Percentiles rank a stretch among this genome's conserved stretches.
These are phyloP conservation scores for Neltuma alba DNA, from an alignment of 306 rosid genomes.

Conservation along the genomic window DNA sequence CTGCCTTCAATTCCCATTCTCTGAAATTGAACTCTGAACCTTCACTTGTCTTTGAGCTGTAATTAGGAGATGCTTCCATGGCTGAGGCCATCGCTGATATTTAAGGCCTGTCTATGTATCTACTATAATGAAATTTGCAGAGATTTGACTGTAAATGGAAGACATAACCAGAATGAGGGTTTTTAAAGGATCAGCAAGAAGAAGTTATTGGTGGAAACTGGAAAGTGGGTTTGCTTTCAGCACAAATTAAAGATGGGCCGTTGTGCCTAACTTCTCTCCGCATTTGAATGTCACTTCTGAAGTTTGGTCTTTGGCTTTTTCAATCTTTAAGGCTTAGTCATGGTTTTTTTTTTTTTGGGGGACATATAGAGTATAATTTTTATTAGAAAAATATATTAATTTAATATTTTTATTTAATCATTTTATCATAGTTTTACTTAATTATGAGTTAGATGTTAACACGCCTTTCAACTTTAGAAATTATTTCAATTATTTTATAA, in stretches of 20 bases:
- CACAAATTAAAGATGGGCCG: background rate
- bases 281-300: background rate
- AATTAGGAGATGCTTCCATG: conserved; percentile 54
- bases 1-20: conserved; percentile 68
- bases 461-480: background rate
- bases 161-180: background rate
- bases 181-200: background rate
- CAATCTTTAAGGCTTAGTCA: conserved; percentile 26
- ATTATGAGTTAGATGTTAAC: no score
- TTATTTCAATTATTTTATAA: background rate
- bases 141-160: background rate
- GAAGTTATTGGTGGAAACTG: background rate
- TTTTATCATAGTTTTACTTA: no score
- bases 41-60: conserved; percentile 50
- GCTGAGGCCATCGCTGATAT: conserved; percentile 37
- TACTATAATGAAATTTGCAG: background rate
- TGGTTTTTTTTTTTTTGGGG: no score
- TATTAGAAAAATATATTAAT: no score
- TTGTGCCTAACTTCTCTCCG: background rate
- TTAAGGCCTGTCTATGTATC: background rate
- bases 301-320: conserved; percentile 22
- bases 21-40: conserved; percentile 72
- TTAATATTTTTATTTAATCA: no score
- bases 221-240: background rate
- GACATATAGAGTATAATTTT: no score